Evolutionary conservation across 495 filamentous ascomycete genomes (phyloP), one percentile per base, ranked within the genome.

Genomic region (Aspergillus mulundensis): DNA sequence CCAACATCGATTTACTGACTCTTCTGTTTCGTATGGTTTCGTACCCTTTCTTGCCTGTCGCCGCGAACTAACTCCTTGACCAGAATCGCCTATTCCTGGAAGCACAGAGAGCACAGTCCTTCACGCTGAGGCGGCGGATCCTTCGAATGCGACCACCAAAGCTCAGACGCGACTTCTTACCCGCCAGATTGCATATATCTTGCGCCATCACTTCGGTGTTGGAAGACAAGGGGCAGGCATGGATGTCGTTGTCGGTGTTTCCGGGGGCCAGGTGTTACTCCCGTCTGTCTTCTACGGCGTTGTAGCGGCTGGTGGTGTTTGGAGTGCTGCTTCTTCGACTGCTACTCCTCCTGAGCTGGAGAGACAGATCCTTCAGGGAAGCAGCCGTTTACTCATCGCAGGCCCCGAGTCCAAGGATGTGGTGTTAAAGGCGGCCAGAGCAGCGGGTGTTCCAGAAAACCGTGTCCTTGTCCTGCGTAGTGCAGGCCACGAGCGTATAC

Each of bases 391-490:
- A 14, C 48, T 61, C 34, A 56, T 62, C 41, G 34, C 50, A 5
- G 60, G 56, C 0, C 24, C 55, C 5, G 56, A 58, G n/a, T 52
- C 23, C 21, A 34, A 50, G 38, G 55, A 58, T 32, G 40, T 52
- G 12, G 60, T 56, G 10, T 23, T 55, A 21, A 54, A 81, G 44
- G 90, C 90, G 7, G 86, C 85, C 0, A 66, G 70, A 38, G 71
- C 67, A n/a, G 87, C 72, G 28, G 86, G 84, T 0, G 72, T 95
- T 30, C 74, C 81, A 0, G 73, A 61, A 21, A 57, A 64, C 18
- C 60, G 84, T 32, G 52, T 62, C 2, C 56, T 62, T 8, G 41
- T 62, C 32, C 32, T 62, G 42, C 43, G 45, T 6, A 61, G 59
- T 40, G 41, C 46, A 15, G 50, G 43, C 38, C 60, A 56, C 42